phyloP scores from a whole-genome alignment of 306 rosid species.

The Rosa persica region DNA sequence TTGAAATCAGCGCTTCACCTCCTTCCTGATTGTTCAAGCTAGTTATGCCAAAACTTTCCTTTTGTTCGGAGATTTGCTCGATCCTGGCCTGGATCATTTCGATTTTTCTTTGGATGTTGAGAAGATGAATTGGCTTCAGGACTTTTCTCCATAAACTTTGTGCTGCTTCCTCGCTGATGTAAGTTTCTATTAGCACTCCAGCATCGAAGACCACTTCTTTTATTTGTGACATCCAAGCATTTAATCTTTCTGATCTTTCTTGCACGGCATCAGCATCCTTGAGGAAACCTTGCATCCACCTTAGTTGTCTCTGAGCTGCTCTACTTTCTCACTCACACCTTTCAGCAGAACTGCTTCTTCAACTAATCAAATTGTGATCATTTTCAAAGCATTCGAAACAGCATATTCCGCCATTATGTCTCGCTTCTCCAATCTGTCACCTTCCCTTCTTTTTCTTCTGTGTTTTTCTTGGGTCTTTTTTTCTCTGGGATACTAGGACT shows the following conservation, averaged over 20 bases:
- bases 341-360: neutral
- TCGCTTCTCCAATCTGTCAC: neutral
- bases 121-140: conserved; percentile 31
- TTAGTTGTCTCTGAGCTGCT: conserved; percentile 28
- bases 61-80: neutral
- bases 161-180: conserved; percentile 20
- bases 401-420: conserved; percentile 9
- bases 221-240: conserved; percentile 40
- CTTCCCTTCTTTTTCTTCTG: neutral
- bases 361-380: neutral
- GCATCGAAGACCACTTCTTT: conserved; percentile 42
- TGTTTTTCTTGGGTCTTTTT: no score
- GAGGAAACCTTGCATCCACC: conserved; percentile 48
- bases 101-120: neutral
- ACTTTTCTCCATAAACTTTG: conserved; percentile 26
- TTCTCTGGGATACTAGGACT: neutral
- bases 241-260: conserved; percentile 32
- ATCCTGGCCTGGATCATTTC: neutral
- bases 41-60: neutral
- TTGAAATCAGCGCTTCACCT: neutral
- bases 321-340: conserved; percentile 5
- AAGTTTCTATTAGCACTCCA: conserved; percentile 37
- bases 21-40: neutral
- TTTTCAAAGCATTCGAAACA: neutral
- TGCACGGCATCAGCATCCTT: conserved; percentile 45